phyloP scores from a whole-genome alignment of 2,329 filamentous ascomycete genomes.

The Botrytis galanthina region DNA sequence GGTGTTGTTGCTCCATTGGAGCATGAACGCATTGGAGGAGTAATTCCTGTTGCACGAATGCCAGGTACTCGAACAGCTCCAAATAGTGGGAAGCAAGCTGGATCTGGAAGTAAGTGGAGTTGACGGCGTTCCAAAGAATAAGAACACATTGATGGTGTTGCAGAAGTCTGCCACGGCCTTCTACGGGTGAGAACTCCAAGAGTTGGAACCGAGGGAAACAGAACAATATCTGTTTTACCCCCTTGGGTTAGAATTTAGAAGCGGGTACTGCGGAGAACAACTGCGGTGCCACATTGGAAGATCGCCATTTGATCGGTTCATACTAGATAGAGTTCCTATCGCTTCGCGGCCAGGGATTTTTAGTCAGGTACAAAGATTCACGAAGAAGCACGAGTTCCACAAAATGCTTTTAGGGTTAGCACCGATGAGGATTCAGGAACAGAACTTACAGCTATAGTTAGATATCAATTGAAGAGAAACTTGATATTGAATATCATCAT shows the following conservation, averaged over 20 bases:
- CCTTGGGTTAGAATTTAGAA: background rate
- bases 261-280: conserved; percentile 16
- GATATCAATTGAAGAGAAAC: background rate
- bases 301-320: conserved; percentile 20
- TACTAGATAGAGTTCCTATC: conserved; percentile 11
- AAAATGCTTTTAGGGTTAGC: conserved; percentile 12
- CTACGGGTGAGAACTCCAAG: background rate
- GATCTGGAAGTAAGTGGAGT: too few species aligned
- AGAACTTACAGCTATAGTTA: background rate
- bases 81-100: background rate
- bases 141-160: background rate
- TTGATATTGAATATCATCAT: conserved; percentile 1
- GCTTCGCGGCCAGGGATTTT: conserved; percentile 1
- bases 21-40: background rate
- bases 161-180: background rate
- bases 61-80: too few species aligned
- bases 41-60: too few species aligned
- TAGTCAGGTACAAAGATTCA: conserved; percentile 19
- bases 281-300: background rate
- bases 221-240: background rate
- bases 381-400: conserved; percentile 14
- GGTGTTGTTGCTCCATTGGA: background rate
- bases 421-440: background rate
- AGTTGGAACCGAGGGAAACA: background rate
- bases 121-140: background rate